These are phyloP conservation scores for Capronia coronata DNA, from an alignment of 2,329 filamentous ascomycete genomes.

Conservation along the genomic window DNA sequence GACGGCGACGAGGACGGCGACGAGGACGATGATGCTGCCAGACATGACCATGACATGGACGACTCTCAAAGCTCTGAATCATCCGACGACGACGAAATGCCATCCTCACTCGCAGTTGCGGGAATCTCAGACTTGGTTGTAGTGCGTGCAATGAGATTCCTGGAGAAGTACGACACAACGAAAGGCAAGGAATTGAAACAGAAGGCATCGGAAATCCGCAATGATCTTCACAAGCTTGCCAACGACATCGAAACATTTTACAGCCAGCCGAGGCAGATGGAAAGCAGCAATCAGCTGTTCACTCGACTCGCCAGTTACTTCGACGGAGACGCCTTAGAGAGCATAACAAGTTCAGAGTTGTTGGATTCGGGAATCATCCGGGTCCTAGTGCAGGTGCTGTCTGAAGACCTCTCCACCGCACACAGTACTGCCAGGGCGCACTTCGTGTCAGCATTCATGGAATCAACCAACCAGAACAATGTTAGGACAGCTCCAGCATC, in stretches of 20 bases:
- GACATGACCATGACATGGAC: conserved; percentile 51
- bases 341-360: conserved; percentile 90
- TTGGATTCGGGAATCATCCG: conserved; percentile 85
- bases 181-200: conserved; percentile 67
- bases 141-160: conserved; percentile 70
- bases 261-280: conserved; percentile 30
- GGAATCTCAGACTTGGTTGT: conserved; percentile 66
- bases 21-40: conserved; percentile 48
- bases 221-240: conserved; percentile 64
- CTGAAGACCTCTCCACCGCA: conserved; percentile 11
- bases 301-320: conserved; percentile 73
- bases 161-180: conserved; percentile 74
- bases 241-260: conserved; percentile 67
- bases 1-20: conserved; percentile 36
- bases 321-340: conserved; percentile 78
- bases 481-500: conserved; percentile 58
- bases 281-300: conserved; percentile 62
- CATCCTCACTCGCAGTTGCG: conserved; percentile 38
- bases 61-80: conserved; percentile 63
- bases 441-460: conserved; percentile 92
- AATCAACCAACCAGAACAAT: conserved; percentile 54
- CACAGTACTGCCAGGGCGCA: conserved; percentile 60
- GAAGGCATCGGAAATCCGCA: conserved; percentile 70
- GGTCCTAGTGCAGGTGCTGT: conserved; percentile 71
- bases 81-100: conserved; percentile 38